phyloP scores from a whole-genome alignment of 495 filamentous ascomycete species.

The Daldinia vernicosa region DNA sequence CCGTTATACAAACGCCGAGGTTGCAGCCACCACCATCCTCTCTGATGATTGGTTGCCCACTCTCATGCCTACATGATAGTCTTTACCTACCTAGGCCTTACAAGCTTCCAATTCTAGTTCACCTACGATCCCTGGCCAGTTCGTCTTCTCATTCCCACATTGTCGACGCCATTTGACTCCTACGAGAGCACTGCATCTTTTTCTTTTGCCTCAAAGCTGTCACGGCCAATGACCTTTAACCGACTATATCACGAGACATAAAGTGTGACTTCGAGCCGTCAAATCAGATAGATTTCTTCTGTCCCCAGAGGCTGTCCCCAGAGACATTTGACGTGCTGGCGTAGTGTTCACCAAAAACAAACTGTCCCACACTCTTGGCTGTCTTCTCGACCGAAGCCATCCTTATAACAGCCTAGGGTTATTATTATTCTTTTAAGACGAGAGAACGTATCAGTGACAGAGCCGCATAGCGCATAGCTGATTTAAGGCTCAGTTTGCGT shows the following conservation, averaged over 20 bases:
- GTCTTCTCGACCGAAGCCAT: conserved; percentile 22
- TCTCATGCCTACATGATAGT: conserved; percentile 38
- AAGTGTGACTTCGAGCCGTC: conserved; percentile 35
- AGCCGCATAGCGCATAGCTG: conserved; percentile 44
- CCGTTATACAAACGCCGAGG: conserved; percentile 34
- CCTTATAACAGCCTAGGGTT: conserved; percentile 31
- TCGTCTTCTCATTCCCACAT: conserved; percentile 38
- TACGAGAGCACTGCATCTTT: conserved; percentile 30
- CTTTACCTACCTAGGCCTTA: conserved; percentile 26
- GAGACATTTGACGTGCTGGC: conserved; percentile 25
- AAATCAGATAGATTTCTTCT: conserved; percentile 39
- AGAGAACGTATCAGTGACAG: conserved; percentile 31
- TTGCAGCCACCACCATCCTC: conserved; percentile 31
- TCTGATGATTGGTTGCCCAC: conserved; percentile 34
- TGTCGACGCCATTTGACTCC: conserved; percentile 27
- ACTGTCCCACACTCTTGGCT: conserved; percentile 33
- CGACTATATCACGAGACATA: conserved; percentile 40
- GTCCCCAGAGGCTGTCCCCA: conserved; percentile 22
- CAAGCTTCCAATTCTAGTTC: conserved; percentile 31
- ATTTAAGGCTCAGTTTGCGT: conserved; percentile 42
- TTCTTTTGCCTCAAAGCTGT: conserved; percentile 31
- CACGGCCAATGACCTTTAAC: conserved; percentile 34
- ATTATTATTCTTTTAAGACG: conserved; percentile 30
- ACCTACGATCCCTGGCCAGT: conserved; percentile 34
- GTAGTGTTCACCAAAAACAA: conserved; percentile 35